Evolutionary conservation across 768 basidiomycete genomes (phyloP), one percentile per base, ranked within the genome.

Genomic region (Pleurotus pulmonarius): DNA sequence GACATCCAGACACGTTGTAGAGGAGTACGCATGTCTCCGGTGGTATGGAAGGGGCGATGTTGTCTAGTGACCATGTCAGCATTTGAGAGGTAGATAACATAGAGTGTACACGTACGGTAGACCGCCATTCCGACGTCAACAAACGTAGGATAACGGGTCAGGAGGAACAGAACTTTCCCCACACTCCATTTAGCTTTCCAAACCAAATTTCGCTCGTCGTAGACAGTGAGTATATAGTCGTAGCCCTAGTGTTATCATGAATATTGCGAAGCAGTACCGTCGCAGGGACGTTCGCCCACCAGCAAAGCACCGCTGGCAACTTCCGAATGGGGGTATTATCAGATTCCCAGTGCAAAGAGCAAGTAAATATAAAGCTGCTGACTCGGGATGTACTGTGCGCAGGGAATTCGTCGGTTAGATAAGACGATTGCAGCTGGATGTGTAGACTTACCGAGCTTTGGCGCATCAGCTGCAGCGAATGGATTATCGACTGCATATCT

Each of bases 161-260:
- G 37, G 12, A 57, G 37, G 18, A 57, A 57, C 13, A 57, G 26
- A 5, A 49, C 46, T 37, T 57, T 57, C 3, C 56, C 56, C 8
- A 57, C 12, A 16, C 56, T 49, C 56, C 56, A 57, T 41, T 25
- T 22, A 5, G 56, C 46, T 43, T 18, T 40, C 56, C 56, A 57
- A 34, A 57, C 37, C 5, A 58, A 34, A 20, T 26, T 45, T 11
- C 38, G 16, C 24, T 55, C 51, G 15, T 53, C 51, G n/a, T n/a
- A 41, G 8, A 41, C 34, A 3, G 51, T 43, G 39, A 59, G 58
- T 22, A 38, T n/a, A 46, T 56, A 48, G 38, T 56, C 37, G 18
- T 56, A 48, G 12, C 29, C 29, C 29, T 34, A 39, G 45, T 25
- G 46, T 37, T 34, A 29, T 26, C 20, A 18, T 18, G 7, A 38